Evolutionary conservation across 208 protist genomes (phyloP).

Genomic region (Leishmania turanica): DNA sequence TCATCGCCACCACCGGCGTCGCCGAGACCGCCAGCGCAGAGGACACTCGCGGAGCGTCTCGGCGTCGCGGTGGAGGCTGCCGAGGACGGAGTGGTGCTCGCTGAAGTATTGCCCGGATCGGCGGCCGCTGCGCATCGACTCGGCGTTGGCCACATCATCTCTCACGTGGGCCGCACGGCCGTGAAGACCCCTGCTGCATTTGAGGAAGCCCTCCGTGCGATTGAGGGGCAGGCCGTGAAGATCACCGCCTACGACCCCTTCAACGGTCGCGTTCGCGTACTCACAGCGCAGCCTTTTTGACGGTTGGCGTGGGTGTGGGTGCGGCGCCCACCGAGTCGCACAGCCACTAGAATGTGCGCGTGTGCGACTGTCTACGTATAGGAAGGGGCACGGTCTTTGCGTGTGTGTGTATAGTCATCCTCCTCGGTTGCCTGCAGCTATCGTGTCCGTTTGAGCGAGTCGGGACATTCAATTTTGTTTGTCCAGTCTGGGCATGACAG

Average conservation of each 20-base stretch:
- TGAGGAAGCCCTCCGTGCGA: constrained; percentile 28
- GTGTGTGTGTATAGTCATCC: background rate
- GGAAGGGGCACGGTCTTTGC: background rate
- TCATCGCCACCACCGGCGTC: background rate
- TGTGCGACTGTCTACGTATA: background rate
- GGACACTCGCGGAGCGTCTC: constrained; percentile 28
- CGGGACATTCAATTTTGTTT: background rate
- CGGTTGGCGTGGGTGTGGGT: background rate
- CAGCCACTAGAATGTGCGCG: background rate
- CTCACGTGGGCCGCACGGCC: constrained; percentile 43
- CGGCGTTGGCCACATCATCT: constrained; percentile 46
- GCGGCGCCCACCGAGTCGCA: background rate
- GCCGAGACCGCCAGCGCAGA: background rate
- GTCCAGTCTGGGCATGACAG: background rate
- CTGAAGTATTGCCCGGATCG: constrained; percentile 32
- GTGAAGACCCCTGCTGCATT: constrained; percentile 35
- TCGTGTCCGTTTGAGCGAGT: background rate
- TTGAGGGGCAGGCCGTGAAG: constrained; percentile 25
- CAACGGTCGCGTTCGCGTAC: constrained; percentile 37
- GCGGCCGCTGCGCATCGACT: constrained; percentile 29
- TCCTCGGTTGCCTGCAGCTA: background rate
- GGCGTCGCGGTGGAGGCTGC: constrained; percentile 24
- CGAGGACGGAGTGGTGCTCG: constrained; percentile 51
- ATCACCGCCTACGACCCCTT: constrained; percentile 63
- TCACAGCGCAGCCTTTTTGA: constrained; percentile 29